Conservation (phyloP, 2,329 filamentous ascomycete genomes). For the Venturia carpophila region DNA sequence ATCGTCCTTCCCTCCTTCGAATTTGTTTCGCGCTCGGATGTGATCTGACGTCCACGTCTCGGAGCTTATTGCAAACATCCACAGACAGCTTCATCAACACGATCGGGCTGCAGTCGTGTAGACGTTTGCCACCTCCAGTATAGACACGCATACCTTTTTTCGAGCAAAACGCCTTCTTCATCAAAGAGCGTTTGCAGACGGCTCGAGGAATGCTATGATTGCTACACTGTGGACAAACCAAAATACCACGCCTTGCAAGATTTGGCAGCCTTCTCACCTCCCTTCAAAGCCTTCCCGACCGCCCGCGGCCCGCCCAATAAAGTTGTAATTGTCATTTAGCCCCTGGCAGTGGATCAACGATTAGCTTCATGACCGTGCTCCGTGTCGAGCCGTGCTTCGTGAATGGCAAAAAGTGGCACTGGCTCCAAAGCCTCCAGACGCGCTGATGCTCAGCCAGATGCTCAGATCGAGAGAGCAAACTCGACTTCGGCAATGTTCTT, state of each 20-base stretch:
- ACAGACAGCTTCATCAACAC: not conserved
- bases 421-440: not conserved
- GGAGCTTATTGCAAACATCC: not conserved
- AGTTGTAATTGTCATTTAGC: not conserved
- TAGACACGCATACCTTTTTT: not conserved
- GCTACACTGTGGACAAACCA: not conserved
- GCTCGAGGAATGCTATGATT: not conserved
- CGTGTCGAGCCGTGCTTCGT: not conserved
- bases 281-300: not conserved
- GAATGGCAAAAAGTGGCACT: not conserved
- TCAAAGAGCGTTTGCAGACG: not conserved
- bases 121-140: not conserved
- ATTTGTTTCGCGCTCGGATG: not conserved
- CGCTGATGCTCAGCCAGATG: not conserved
- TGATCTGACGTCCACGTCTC: not conserved
- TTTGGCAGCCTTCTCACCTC: not conserved
- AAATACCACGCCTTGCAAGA: not conserved
- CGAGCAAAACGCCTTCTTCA: not conserved
- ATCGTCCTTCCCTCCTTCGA: too few species aligned
- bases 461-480: constrained; percentile 3
- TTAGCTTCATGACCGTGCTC: constrained; percentile 8
- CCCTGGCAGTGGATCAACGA: not conserved
- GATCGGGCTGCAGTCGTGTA: not conserved
- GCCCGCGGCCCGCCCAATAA: not conserved
- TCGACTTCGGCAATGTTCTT: not conserved